phyloP scores from a whole-genome alignment of 352 stramenopile genomes.

The Phytophthora fragariaefolia region DNA sequence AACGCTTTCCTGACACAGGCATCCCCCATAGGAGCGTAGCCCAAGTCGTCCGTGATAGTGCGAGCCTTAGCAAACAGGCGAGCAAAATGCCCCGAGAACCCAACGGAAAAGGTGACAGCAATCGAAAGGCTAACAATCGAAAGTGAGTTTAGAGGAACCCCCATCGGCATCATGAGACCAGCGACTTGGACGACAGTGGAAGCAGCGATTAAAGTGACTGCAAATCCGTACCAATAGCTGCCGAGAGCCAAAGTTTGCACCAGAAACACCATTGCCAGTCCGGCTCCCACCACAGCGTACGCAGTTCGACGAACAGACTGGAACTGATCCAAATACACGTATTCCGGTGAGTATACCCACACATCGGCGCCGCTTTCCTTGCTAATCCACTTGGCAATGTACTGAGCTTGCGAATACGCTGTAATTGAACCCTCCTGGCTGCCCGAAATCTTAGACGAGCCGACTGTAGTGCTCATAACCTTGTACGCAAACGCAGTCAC shows the following conservation, averaged over 20 bases:
- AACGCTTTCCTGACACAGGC: constrained; percentile 49
- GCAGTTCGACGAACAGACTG: constrained; percentile 58
- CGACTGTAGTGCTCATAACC: constrained; percentile 41
- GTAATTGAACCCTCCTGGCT: constrained; percentile 45
- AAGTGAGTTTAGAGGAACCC: constrained; percentile 83
- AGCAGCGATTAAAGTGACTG: constrained; percentile 48
- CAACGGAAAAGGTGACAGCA: constrained; percentile 74
- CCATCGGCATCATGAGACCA: constrained; percentile 64
- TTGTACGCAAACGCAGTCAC: constrained; percentile 80
- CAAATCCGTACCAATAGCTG: constrained; percentile 52
- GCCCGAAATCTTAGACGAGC: constrained; percentile 28
- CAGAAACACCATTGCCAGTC: constrained; percentile 55
- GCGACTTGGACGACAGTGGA: constrained; percentile 68
- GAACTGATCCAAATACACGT: constrained; percentile 79
- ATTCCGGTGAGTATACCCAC: constrained; percentile 71
- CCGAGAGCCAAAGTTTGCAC: constrained; percentile 60
- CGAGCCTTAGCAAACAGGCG: constrained; percentile 64
- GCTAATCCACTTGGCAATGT: constrained; percentile 73
- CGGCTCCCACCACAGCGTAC: constrained; percentile 55
- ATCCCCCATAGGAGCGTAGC: constrained; percentile 30
- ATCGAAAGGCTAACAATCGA: constrained; percentile 85
- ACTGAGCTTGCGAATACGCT: constrained; percentile 61
- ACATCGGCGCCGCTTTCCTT: constrained; percentile 69
- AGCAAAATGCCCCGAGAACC: constrained; percentile 81
- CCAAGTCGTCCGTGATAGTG: constrained; percentile 29